phyloP scores from a whole-genome alignment of 2,329 filamentous ascomycete genomes.

The Fusarium transvaalense region DNA sequence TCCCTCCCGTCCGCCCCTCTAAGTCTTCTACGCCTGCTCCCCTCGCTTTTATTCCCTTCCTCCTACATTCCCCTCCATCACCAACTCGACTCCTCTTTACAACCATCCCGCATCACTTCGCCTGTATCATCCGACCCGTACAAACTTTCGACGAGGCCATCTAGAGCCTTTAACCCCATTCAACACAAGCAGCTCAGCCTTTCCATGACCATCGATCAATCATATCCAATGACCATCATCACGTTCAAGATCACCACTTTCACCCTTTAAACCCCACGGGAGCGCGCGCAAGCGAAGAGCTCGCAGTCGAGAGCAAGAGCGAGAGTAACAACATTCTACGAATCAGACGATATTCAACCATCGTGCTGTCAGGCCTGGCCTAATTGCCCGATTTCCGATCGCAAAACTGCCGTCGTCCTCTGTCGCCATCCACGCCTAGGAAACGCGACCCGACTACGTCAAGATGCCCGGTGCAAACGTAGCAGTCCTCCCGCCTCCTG shows the following conservation, averaged over 20 bases:
- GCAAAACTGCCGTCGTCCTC: conserved; percentile 46
- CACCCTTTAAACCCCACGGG: conserved; percentile 80
- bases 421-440: conserved; percentile 41
- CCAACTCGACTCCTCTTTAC: conserved; percentile 45
- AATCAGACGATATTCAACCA: conserved; percentile 69
- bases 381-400: conserved; percentile 45
- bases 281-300: conserved; percentile 71
- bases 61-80: conserved; percentile 43
- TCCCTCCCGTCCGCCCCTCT: conserved; percentile 47
- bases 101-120: conserved; percentile 45
- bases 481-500: conserved; percentile 72
- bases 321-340: conserved; percentile 46
- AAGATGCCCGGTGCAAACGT: conserved; percentile 79
- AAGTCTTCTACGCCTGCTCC: conserved; percentile 44
- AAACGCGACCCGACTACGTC: conserved; percentile 54
- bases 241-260: conserved; percentile 65
- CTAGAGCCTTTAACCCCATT: conserved; percentile 48
- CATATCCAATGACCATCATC: conserved; percentile 66
- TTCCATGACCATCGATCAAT: conserved; percentile 59
- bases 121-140: conserved; percentile 49
- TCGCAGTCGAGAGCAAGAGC: conserved; percentile 56
- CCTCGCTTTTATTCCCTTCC: conserved; percentile 50
- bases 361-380: conserved; percentile 60
- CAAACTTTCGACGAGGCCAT: conserved; percentile 47
- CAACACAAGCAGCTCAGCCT: conserved; percentile 52